Evolutionary conservation across 495 filamentous ascomycete species (phyloP), one percentile per base, ranked within the genome.

Genomic region (Talaromyces wortmannii): DNA sequence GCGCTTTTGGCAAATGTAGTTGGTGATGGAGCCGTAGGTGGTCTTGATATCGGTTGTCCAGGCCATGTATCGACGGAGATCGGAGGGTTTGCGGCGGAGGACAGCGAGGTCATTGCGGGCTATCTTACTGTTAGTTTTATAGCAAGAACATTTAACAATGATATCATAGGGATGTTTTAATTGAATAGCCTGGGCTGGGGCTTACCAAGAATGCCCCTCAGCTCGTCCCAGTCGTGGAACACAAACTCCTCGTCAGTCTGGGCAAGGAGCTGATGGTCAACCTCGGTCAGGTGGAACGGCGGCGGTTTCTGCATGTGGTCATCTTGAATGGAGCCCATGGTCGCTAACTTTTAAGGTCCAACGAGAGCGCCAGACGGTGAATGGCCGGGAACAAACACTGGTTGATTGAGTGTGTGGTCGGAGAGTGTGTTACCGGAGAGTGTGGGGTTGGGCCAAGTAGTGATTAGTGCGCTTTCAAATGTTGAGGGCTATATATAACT

Each of bases 11-110:
- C 89, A 75, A 57, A 97, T 78, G 63, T 85, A 96, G 61, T 85
- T 83, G 44, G 83, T 88, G 56, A 91, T 88, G 56, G 77, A 79
- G 55, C 90, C 90, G 67, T 94, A 95, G 54, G 83, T 61, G 31
- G 74, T 70, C 57, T 89, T 90, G 50, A 78, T 88, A 47, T 83
- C 70, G 53, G 77, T 71, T 7, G 82, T 83, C 91, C 91, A 96
- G 52, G 80, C 68, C 52, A 94, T 84, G 68, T 97, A 97, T 48
- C 88, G 86, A 63, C 82, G 77, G 8, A 96, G 79, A 64, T 94
- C 88, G 57, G 86, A 90, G 31, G 92, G 92, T 67, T 83, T 85
- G 55, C 92, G 83, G 69, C 88, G 89, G 31, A 97, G 78, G 11
- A 84, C 76, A 30, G 77, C 80, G 60, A 96, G 87, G 46, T 88